phyloP scores from a whole-genome alignment of 2,329 filamentous ascomycete species.

The Fusarium algeriense region DNA sequence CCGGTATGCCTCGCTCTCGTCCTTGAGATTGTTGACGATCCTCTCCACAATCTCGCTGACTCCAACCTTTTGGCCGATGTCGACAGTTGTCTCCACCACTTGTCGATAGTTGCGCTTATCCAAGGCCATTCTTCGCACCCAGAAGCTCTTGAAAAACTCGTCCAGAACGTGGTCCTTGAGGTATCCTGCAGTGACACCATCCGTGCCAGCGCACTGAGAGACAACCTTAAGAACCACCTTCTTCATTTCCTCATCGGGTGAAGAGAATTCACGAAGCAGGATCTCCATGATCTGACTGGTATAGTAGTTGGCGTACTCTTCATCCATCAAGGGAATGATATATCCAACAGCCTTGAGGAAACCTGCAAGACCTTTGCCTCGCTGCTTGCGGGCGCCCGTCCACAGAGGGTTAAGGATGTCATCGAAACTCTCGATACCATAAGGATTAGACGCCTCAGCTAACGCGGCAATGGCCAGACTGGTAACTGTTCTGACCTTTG shows the following conservation, averaged over 20 bases:
- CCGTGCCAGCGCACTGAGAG: conserved; percentile 92
- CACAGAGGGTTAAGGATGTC: conserved; percentile 97
- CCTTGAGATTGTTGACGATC: conserved; percentile 95
- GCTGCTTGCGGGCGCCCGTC: conserved; percentile 95
- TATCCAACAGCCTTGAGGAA: conserved; percentile 98
- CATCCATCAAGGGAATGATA: conserved; percentile 99
- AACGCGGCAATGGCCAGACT: conserved; percentile 94
- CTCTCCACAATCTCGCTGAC: conserved; percentile 94
- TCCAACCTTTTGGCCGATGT: conserved; percentile 97
- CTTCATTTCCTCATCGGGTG: conserved; percentile 99
- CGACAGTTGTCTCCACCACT: conserved; percentile 97
- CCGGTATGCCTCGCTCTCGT: conserved; percentile 96
- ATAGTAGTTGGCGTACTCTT: conserved; percentile 99
- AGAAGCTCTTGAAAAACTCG: conserved; percentile 99
- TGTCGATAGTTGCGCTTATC: conserved; percentile 98
- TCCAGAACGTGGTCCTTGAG: conserved; percentile 94
- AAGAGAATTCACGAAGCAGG: conserved; percentile 92
- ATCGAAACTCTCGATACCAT: conserved; percentile 99
- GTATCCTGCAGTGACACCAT: conserved; percentile 94
- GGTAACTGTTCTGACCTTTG: conserved; percentile 96
- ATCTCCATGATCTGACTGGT: conserved; percentile 99
- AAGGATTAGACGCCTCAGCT: conserved; percentile 95
- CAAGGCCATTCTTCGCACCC: conserved; percentile 95
- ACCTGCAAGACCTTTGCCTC: conserved; percentile 93
- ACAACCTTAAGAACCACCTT: conserved; percentile 98